Evolutionary conservation across 192 early-diverging fungal genomes (phyloP).

Genomic region (Dimargaris xerosporica): DNA sequence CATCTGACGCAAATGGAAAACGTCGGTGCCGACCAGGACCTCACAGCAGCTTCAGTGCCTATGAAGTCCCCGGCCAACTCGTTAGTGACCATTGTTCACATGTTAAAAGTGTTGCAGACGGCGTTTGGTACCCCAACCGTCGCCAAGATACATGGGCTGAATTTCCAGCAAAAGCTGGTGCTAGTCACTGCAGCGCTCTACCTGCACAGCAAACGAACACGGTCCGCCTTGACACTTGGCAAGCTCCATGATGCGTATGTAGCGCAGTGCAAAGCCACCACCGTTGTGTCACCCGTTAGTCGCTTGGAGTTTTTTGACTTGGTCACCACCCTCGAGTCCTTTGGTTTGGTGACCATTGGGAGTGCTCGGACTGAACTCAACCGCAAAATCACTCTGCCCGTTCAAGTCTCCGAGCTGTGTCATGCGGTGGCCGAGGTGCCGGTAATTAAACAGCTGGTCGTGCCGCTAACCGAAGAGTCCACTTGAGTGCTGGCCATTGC

Average conservation of each 20-base stretch:
- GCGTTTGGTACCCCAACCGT: conserved; percentile 10
- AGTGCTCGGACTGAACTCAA: background rate
- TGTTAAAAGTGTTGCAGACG: conserved; percentile 6
- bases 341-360: background rate
- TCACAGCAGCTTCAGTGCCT: too few species aligned
- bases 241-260: background rate
- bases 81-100: conserved; percentile 1
- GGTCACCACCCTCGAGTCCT: background rate
- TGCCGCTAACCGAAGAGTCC: too few species aligned
- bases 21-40: too few species aligned
- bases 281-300: background rate
- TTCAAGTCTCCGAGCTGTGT: background rate
- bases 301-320: conserved; percentile 9
- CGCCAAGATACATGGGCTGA: conserved; percentile 4
- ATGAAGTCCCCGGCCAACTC: too few species aligned
- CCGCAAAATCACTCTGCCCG: background rate
- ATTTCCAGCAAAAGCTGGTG: conserved; percentile 8
- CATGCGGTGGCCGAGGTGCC: background rate
- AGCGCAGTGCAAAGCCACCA: background rate
- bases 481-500: too few species aligned
- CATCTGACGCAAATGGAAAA: too few species aligned
- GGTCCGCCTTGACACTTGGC: conserved; percentile 1
- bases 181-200: background rate
- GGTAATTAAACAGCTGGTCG: too few species aligned
- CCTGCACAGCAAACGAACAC: background rate